phyloP scores from a whole-genome alignment of 75 land plant genomes.

The Sequoiadendron giganteum region DNA sequence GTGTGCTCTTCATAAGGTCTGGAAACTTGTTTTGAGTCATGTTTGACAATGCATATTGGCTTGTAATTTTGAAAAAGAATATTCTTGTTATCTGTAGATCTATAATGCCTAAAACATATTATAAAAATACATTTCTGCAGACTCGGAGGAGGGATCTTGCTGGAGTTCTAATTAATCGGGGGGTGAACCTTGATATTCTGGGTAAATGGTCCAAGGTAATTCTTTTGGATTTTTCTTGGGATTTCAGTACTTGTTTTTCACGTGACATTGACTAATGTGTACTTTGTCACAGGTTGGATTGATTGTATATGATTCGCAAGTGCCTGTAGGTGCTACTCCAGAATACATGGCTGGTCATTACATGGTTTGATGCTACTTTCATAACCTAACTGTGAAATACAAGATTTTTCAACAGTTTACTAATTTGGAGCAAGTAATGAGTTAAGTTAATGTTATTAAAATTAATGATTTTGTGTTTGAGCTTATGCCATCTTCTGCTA shows the following conservation, averaged over 20 bases:
- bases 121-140: constrained; percentile 25
- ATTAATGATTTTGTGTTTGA: neutral
- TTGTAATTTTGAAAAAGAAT: neutral
- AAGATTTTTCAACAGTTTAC: neutral
- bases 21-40: neutral
- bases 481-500: neutral
- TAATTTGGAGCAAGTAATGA: neutral
- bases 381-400: neutral
- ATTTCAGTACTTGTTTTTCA: neutral
- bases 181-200: constrained; percentile 83
- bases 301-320: constrained; percentile 95
- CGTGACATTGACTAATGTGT: neutral
- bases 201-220: constrained; percentile 97
- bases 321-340: constrained; percentile 97
- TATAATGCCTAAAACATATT: neutral
- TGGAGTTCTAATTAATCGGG: constrained; percentile 76
- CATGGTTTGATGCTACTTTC: constrained; percentile 45
- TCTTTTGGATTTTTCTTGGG: neutral
- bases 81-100: neutral
- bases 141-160: constrained; percentile 86
- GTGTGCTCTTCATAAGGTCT: no score
- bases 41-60: neutral
- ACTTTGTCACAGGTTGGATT: constrained; percentile 69
- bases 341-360: constrained; percentile 98
- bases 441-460: neutral